These are phyloP conservation scores for Fomitopsis pulvina DNA, from an alignment of 768 basidiomycete species.

Conservation along the genomic window DNA sequence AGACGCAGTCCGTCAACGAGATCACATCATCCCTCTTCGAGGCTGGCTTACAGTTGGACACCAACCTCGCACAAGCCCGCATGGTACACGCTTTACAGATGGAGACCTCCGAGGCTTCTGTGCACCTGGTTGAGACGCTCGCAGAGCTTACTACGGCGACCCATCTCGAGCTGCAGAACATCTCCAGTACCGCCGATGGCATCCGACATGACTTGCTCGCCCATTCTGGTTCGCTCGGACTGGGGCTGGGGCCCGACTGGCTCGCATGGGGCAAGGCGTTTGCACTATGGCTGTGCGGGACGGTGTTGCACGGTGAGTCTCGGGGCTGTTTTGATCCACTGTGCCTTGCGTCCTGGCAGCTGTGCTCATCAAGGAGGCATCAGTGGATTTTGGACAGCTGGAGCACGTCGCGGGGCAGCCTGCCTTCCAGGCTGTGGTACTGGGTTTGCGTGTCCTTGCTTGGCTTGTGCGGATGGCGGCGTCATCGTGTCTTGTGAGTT, in stretches of 20 bases:
- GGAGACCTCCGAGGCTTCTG: slow-evolving; percentile 29
- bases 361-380: too few species aligned
- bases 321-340: too few species aligned
- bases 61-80: slow-evolving; percentile 25
- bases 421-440: too few species aligned
- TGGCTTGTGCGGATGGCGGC: too few species aligned
- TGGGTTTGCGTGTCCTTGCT: too few species aligned
- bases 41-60: slow-evolving; percentile 26
- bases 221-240: not conserved
- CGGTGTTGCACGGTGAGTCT: slow-evolving; percentile 16
- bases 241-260: not conserved
- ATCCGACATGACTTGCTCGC: slow-evolving; percentile 26
- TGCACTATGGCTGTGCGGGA: slow-evolving; percentile 10
- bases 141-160: slow-evolving; percentile 32
- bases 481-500: too few species aligned
- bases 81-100: slow-evolving; percentile 29
- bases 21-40: slow-evolving; percentile 5
- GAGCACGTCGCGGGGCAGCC: too few species aligned
- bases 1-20: not conserved
- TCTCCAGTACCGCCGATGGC: slow-evolving; percentile 37
- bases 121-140: slow-evolving; percentile 30
- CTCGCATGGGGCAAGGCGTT: slow-evolving; percentile 9
- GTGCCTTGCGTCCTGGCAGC: too few species aligned
- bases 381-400: too few species aligned
- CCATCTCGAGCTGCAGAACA: slow-evolving; percentile 36